These are phyloP conservation scores for Blastobotrys robertii DNA, from an alignment of 805 yeast genomes.

Conservation along the genomic window DNA sequence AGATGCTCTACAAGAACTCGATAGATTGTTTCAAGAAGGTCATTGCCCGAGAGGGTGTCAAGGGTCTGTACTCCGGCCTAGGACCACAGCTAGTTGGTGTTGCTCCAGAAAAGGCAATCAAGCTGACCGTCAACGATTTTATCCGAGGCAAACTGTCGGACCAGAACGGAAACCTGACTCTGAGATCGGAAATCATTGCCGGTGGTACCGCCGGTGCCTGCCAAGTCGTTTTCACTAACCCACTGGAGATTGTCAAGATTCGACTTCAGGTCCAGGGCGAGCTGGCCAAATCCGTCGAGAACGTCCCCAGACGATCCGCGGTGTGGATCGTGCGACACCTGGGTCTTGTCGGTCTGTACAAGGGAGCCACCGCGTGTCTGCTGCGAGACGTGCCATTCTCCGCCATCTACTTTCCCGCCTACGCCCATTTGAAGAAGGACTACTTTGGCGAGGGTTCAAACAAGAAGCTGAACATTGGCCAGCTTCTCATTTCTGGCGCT, in stretches of 20 bases:
- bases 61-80: conserved; percentile 85
- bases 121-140: conserved; percentile 85
- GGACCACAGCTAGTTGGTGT: conserved; percentile 94
- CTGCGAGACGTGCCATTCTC: conserved; percentile 94
- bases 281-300: conserved; percentile 30
- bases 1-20: conserved; percentile 59
- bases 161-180: conserved; percentile 35
- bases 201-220: conserved; percentile 96
- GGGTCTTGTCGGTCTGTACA: conserved; percentile 79
- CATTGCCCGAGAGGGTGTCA: conserved; percentile 62
- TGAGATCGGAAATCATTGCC: conserved; percentile 64
- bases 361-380: conserved; percentile 85
- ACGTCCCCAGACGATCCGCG: conserved; percentile 44
- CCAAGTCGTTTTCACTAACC: conserved; percentile 93
- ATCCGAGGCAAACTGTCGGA: conserved; percentile 66
- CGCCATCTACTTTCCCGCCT: conserved; percentile 94
- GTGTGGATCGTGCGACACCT: conserved; percentile 63
- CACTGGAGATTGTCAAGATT: conserved; percentile 90
- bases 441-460: conserved; percentile 76
- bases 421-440: conserved; percentile 82
- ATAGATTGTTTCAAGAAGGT: conserved; percentile 80
- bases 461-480: conserved; percentile 67
- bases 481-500: conserved; percentile 80
- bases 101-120: conserved; percentile 97
- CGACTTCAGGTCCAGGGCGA: conserved; percentile 91